Percentiles rank a stretch among this genome's conserved stretches.
These are phyloP conservation scores for Exophiala alcalophila DNA, from an alignment of 2,329 filamentous ascomycete genomes.

Conservation along the genomic window DNA sequence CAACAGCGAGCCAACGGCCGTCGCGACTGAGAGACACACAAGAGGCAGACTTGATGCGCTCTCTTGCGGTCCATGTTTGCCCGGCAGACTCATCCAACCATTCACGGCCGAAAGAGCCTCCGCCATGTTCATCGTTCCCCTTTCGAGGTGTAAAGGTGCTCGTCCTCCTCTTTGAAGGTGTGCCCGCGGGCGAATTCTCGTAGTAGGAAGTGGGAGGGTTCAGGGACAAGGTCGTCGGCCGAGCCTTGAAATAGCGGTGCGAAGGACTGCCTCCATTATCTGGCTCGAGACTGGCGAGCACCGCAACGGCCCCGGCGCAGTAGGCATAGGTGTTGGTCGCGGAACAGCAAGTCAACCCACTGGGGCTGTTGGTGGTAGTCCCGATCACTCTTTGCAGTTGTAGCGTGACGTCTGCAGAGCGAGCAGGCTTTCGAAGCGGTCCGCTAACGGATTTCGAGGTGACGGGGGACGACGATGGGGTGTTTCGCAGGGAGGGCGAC, in stretches of 20 bases:
- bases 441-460: conserved; percentile 14
- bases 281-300: conserved; percentile 75
- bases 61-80: conserved; percentile 81
- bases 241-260: conserved; percentile 88
- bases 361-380: conserved; percentile 79
- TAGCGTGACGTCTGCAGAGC: conserved; percentile 19
- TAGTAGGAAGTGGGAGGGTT: conserved; percentile 58
- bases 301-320: conserved; percentile 88
- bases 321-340: conserved; percentile 74
- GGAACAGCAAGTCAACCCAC: conserved; percentile 78
- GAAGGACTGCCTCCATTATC: conserved; percentile 58
- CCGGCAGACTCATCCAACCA: conserved; percentile 58
- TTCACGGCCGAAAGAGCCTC: conserved; percentile 48
- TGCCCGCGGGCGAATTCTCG: conserved; percentile 55
- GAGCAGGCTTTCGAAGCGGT: conserved; percentile 19
- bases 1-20: conserved; percentile 82
- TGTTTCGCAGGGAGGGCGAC: conserved; percentile 21
- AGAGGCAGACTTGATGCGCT: conserved; percentile 90
- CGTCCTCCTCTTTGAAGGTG: conserved; percentile 56
- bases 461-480: conserved; percentile 17
- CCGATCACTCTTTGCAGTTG: conserved; percentile 61
- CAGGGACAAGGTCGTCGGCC: conserved; percentile 66
- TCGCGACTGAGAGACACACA: conserved; percentile 86
- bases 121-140: conserved; percentile 44
- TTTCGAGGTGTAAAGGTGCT: conserved; percentile 52